Base-by-base conservation (phyloP, 2,329 filamentous ascomycete genomes). In the Bertia moriformis region DNA sequence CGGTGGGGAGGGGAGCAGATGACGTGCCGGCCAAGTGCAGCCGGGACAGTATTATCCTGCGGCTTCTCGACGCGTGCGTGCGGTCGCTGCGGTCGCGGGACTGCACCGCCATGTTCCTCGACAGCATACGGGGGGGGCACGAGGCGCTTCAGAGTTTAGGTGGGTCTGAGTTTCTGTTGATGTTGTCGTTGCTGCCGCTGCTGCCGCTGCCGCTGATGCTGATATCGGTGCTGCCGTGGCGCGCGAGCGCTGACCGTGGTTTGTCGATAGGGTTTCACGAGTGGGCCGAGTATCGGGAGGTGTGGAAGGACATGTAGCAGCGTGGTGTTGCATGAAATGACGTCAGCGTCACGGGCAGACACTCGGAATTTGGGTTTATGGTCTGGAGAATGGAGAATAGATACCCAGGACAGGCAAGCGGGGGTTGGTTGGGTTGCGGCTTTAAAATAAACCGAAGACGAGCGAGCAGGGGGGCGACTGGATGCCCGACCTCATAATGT, bases 261-360 rank as follows among this genome's bases (percentile, higher is more conserved):
- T 39, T 32, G n/a, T 27, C 24, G 20, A 18, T 36, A 76, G 72
- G 72, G 12, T 76, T 74, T 46, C 60, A 60, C 42, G 69, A 68
- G 52, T 77, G 71, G 72, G 69, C 71, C 37, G 59, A 56, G 45
- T 77, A 77, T 48, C 62, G 55, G 51, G 70, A 75, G 40, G 55
- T 69, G 14, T 76, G 69, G 70, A 62, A 61, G 42, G 54, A 62
- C 47, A 48, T 60, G 38, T 54, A 42, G n/a, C n/a, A n/a, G n/a
- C n/a, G n/a, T n/a, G n/a, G n/a, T n/a, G n/a, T n/a, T n/a, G n/a
- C n/a, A n/a, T n/a, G n/a, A n/a, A n/a, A n/a, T n/a, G n/a, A n/a
- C n/a, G n/a, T n/a, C n/a, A n/a, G n/a, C n/a, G n/a, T n/a, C n/a
- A n/a, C n/a, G n/a, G n/a, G n/a, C n/a, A n/a, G n/a, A n/a, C n/a